Evolutionary conservation across 2,329 filamentous ascomycete genomes (phyloP), one percentile per base, ranked within the genome.

Genomic region (Chalara sp.): DNA sequence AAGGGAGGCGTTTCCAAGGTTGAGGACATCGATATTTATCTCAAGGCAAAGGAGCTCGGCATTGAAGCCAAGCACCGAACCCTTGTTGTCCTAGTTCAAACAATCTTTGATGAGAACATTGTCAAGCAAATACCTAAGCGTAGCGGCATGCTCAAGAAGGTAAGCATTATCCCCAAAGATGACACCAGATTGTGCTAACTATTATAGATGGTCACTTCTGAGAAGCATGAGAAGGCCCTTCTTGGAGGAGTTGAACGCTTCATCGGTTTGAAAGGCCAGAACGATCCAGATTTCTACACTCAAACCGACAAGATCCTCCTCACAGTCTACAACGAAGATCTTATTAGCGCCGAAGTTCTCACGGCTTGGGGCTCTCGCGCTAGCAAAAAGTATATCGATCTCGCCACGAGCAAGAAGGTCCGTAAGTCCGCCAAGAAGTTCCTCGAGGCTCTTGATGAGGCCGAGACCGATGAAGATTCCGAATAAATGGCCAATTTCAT

Each of bases 381-480:
- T 53, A 96, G 89, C 81, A 96, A 95, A 85, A 96, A 96, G 76
- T 97, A 97, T 68, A 88, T 95, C 61, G 92, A 97, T 68, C 72
- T 95, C 54, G 68, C 84, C 53, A 91, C 84, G 55, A 95, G 89
- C 74, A 92, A 90, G 79, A 95, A 95, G 79, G 90, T 97, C 56
- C 89, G 91, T 74, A 92, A 95, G 78, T 87, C 89, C 58, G 90
- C 93, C 49, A 87, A 95, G 76, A 85, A 88, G 58, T 99, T 99
- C 80, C 79, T 96, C 65, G 87, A 84, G 63, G 97, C 91, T 92
- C 89, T 97, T 52, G 82, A 89, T 61, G 89, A 87, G 70, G 91
- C 91, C 49, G 87, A 91, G 69, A 81, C 78, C 57, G 81, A 84
- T 48, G 83, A 84, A 53, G 76, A 76, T 7, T 75, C 73, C 6